Evolutionary conservation across 371 early-diverging fungal genomes (phyloP).

Genomic region (Lichtheimia ramosa): DNA sequence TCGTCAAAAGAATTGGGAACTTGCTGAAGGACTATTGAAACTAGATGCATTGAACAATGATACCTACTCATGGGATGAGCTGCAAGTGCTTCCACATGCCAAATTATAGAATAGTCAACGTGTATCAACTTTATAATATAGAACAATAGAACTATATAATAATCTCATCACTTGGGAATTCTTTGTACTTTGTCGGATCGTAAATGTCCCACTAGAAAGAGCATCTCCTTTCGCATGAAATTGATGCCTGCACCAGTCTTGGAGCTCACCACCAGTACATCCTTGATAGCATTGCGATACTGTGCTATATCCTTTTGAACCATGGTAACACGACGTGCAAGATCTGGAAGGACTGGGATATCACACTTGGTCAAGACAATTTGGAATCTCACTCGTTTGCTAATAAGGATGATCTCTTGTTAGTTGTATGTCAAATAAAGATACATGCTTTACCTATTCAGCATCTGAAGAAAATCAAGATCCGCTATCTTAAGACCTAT

Average conservation of each 20-base stretch:
- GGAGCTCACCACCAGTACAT: slow-evolving; percentile 57
- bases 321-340: slow-evolving; percentile 56
- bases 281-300: slow-evolving; percentile 50
- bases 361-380: slow-evolving; percentile 85
- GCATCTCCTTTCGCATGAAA: slow-evolving; percentile 58
- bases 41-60: slow-evolving; percentile 22
- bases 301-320: slow-evolving; percentile 39
- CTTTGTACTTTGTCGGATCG: background rate
- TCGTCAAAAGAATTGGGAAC: slow-evolving; percentile 21
- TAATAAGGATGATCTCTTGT: slow-evolving; percentile 7
- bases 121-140: background rate
- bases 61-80: slow-evolving; percentile 10
- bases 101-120: slow-evolving; percentile 5
- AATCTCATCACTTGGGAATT: background rate
- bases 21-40: slow-evolving; percentile 18
- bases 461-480: slow-evolving; percentile 57
- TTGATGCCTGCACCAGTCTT: slow-evolving; percentile 58
- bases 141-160: background rate
- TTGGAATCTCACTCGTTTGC: slow-evolving; percentile 64
- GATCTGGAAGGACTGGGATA: slow-evolving; percentile 58
- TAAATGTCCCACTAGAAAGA: slow-evolving; percentile 44
- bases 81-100: slow-evolving; percentile 5
- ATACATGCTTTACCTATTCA: slow-evolving; percentile 44
- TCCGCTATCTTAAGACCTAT: slow-evolving; percentile 61
- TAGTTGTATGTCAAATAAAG: background rate